Percentiles rank a stretch among this genome's conserved stretches.
Conservation (phyloP, 441 rosid species). For the Biscutella auriculata region DNA sequence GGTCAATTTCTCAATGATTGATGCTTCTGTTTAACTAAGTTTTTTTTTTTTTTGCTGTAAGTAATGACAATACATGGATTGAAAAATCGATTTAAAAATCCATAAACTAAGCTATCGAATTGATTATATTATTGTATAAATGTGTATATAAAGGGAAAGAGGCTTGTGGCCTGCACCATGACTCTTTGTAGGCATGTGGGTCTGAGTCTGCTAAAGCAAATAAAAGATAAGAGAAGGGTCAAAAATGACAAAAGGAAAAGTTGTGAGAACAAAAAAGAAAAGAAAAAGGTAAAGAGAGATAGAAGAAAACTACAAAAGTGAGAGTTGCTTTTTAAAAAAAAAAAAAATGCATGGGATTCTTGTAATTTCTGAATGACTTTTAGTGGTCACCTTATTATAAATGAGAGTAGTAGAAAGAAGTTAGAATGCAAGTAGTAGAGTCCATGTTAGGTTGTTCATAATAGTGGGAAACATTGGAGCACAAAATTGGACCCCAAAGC, state of each 20-base stretch:
- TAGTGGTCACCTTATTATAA: slow-evolving; percentile 18
- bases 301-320: slow-evolving; percentile 17
- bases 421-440: slow-evolving; percentile 13
- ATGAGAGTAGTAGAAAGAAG: slow-evolving; percentile 10
- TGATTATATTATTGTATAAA: background rate
- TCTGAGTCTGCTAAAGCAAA: slow-evolving; percentile 20
- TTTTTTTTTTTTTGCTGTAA: too few species aligned
- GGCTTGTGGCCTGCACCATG: slow-evolving; percentile 15
- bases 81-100: background rate
- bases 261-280: background rate
- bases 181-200: slow-evolving; percentile 20
- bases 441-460: slow-evolving; percentile 25
- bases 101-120: background rate
- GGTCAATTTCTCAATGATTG: slow-evolving; percentile 15
- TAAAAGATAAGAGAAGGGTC: slow-evolving; percentile 33
- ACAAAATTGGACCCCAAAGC: slow-evolving; percentile 18
- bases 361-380: slow-evolving; percentile 14
- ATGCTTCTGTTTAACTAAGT: slow-evolving; percentile 15
- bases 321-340: slow-evolving; percentile 14
- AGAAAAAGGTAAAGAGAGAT: background rate
- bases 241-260: slow-evolving; percentile 21
- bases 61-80: slow-evolving; percentile 13
- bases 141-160: slow-evolving; percentile 9
- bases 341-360: slow-evolving; percentile 24
- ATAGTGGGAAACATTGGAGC: slow-evolving; percentile 33